Base-by-base conservation (phyloP, 306 rosid species). In the Rosa lucieae region DNA sequence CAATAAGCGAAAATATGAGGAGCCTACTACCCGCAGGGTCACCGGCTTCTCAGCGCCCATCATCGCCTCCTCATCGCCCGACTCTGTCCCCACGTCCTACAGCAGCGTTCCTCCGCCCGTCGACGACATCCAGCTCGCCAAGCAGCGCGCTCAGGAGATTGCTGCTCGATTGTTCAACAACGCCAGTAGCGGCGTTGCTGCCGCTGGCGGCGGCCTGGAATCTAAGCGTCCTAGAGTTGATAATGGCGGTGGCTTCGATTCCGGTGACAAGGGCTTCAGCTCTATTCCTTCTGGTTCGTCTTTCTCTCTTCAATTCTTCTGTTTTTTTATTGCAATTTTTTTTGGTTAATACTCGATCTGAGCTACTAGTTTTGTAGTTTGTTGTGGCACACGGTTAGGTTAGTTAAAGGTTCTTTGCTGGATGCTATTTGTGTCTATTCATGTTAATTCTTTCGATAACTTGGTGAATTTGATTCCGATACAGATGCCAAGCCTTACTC, bases 81-180 rank as follows among this genome's bases (percentile, higher is more conserved):
- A 85, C 63, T 65, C 87, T 8, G 82, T 75, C 1, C 90, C 89
- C 9, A 58, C 88, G 0, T 81, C 90, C 4, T 92, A 89, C 85
- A 89, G 86, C 78, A 89, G 72, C 92, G 97, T 88, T 3, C 90
- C 92, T 3, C 94, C 96, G 1, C 89, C 96, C 2, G 82, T 84
- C 43, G 86, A 89, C 55, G 98, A 89, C 63, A 83, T 96, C 82
- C 91, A 90, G 80, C 84, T 87, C n/a, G 97, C 97, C 78, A 96
- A 96, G 83, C 98, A 91, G 81, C 90, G 89, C 2, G 99, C 98
- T 3, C 99, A 96, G 84, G 97, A 93, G 89, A 94, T 96, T 42
- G 98, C 99, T 4, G 91, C 99, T 75, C 97, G 97, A 3, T 86
- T 96, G 82, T 85, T 84, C 75, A 82, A 78, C 87, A 79, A 77